Evolutionary conservation across 2,329 filamentous ascomycete species (phyloP), one percentile per base, ranked within the genome.

Genomic region (Aspergillus alliaceus): DNA sequence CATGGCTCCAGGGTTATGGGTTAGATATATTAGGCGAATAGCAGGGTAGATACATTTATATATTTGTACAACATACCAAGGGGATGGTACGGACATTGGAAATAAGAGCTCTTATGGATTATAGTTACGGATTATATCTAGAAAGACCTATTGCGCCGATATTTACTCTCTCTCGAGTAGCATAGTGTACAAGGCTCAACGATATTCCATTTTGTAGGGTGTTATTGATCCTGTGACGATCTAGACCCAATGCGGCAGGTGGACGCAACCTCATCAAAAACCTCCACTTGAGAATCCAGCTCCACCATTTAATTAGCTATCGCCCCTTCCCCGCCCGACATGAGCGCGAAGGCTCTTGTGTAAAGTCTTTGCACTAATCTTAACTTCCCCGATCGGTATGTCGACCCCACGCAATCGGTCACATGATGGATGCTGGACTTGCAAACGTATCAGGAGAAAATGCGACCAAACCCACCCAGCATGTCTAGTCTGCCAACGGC

Each of bases 351-450:
- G 51, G 61, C 59, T 61, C 59, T 53, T 49, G 18, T 14, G 29
- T 49, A 34, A 35, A 57, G 15, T 56, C 25, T 25, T 35, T 18
- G 27, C 15, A 18, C 15, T 12, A 29, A 40, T 18, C 18, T 42
- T 48, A 34, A 20, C 27, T 39, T 14, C 62, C 58, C n/a, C 7
- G 63, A 53, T 29, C 51, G 60, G 68, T 29, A 70, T 71, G 69
- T 66, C 66, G 66, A 70, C 68, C 56, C 59, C 54, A 22, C 51
- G 18, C 27, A 60, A 57, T 18, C 68, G 69, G 22, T 68, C 66
- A 14, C 59, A 65, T 46, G 56, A 64, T 9, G 66, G 69, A 2
- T 71, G 69, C 27, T 71, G 69, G 69, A 72, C 69, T 3, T 72
- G 70, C 54, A 72, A 72, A 56, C 51, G 57, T 14, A 60, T 60